Conservation (phyloP, 2,329 filamentous ascomycete species). For the Pseudofabraea citricarpa region DNA sequence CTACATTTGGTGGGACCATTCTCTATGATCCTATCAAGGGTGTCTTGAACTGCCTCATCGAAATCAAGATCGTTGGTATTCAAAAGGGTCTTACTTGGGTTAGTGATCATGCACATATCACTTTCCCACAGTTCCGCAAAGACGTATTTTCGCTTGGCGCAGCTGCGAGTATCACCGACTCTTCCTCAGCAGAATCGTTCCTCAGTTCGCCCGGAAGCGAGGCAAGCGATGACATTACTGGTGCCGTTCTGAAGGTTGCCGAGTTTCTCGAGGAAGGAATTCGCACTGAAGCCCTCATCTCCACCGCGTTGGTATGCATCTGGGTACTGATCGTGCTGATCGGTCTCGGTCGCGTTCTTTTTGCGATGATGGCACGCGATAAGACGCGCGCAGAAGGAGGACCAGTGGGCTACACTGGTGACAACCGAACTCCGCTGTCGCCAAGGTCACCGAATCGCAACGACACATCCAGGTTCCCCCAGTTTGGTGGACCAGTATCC, state of each 20-base stretch:
- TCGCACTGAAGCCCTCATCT: constrained; percentile 74
- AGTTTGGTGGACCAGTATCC: constrained; percentile 17
- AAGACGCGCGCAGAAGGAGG: constrained; percentile 59
- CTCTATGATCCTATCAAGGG: constrained; percentile 74
- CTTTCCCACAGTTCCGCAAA: constrained; percentile 72
- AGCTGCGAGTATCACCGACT: constrained; percentile 50
- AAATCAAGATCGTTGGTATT: constrained; percentile 78
- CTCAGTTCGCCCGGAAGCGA: constrained; percentile 70
- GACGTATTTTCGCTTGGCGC: constrained; percentile 83
- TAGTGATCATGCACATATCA: constrained; percentile 76
- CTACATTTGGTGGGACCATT: constrained; percentile 76
- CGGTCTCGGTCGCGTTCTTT: constrained; percentile 63
- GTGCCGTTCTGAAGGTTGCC: constrained; percentile 67
- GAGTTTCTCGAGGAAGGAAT: constrained; percentile 63
- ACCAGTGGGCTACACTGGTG: constrained; percentile 20
- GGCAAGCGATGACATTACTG: constrained; percentile 77
- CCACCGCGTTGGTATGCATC: constrained; percentile 65
- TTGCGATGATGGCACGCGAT: constrained; percentile 54
- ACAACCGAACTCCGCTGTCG: constrained; percentile 10
- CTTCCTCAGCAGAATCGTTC: constrained; percentile 62
- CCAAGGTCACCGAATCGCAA: constrained; percentile 10
- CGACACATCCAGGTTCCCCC: constrained; percentile 12
- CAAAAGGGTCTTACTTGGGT: constrained; percentile 93
- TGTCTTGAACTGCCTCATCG: constrained; percentile 81
- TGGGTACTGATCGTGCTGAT: constrained; percentile 75